Evolutionary conservation across 192 early-diverging fungal species (phyloP).

Genomic region (Backusella macrospora): DNA sequence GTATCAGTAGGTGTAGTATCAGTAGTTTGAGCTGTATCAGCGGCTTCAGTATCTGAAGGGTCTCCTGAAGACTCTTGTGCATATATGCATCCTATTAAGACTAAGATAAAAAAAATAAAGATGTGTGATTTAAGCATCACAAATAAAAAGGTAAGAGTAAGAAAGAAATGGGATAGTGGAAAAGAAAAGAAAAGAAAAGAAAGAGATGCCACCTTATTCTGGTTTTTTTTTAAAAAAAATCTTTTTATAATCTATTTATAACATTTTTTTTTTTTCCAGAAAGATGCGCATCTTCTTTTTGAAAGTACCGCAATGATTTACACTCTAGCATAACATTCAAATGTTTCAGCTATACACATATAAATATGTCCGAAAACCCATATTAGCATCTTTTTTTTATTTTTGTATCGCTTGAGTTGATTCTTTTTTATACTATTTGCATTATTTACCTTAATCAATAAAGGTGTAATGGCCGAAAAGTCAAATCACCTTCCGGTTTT

Average conservation of each 20-base stretch:
- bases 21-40: background rate
- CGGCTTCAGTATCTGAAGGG: background rate
- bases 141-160: background rate
- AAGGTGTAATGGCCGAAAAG: background rate
- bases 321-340: background rate
- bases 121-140: background rate
- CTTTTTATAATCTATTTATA: slow-evolving; percentile 13
- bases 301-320: background rate
- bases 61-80: background rate
- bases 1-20: slow-evolving; percentile 3
- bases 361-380: background rate
- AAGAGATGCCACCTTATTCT: background rate
- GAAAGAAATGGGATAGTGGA: background rate
- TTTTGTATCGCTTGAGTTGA: background rate
- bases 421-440: background rate
- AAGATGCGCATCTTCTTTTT: slow-evolving; percentile 1
- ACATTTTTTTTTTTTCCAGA: background rate
- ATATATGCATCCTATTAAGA: slow-evolving; percentile 2
- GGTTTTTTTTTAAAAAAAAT: background rate
- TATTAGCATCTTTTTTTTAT: background rate
- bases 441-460: background rate
- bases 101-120: background rate
- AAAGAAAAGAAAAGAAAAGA: slow-evolving; percentile 9
- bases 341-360: background rate
- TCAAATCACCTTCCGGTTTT: background rate